phyloP scores from a whole-genome alignment of 2,329 filamentous ascomycete species.

The Xylaria sp. region DNA sequence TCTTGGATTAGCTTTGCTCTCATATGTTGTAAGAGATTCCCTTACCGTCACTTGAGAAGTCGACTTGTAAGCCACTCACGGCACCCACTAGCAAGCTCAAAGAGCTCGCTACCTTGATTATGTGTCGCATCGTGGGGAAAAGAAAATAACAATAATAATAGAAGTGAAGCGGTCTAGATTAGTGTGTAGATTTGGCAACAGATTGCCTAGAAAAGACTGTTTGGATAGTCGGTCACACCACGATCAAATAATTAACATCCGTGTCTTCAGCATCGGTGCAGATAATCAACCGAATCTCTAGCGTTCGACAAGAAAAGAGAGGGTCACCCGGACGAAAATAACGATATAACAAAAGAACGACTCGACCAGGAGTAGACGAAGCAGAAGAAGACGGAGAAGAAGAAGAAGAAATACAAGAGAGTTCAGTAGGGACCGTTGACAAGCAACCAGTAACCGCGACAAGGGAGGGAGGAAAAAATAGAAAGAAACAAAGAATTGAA shows the following conservation, averaged over 20 bases:
- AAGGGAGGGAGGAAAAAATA: constrained; percentile 20
- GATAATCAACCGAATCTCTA: not conserved
- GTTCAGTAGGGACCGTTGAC: constrained; percentile 31
- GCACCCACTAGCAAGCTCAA: constrained; percentile 46
- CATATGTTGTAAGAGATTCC: not conserved
- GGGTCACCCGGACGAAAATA: constrained; percentile 41
- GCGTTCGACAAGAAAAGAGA: constrained; percentile 28
- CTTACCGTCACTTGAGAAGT: constrained; percentile 50
- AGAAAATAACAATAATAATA: constrained; percentile 4
- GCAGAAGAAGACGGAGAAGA: constrained; percentile 28
- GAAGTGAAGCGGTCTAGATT: constrained; percentile 17
- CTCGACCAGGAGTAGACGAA: constrained; percentile 48
- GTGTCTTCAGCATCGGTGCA: not conserved
- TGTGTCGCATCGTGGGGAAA: constrained; percentile 40
- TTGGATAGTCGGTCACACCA: not conserved
- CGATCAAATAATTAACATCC: constrained; percentile 1
- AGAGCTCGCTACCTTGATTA: constrained; percentile 41
- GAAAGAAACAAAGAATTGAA: constrained; percentile 34
- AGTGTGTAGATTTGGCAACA: not conserved
- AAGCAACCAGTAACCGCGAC: constrained; percentile 31
- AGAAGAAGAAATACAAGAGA: constrained; percentile 36
- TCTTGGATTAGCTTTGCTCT: constrained; percentile 49
- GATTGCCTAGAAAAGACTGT: not conserved
- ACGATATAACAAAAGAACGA: constrained; percentile 38
- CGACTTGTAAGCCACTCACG: constrained; percentile 48